phyloP scores from a whole-genome alignment of 176 grass and related monocot genomes.

The Rhipidocladum racemiflorum region DNA sequence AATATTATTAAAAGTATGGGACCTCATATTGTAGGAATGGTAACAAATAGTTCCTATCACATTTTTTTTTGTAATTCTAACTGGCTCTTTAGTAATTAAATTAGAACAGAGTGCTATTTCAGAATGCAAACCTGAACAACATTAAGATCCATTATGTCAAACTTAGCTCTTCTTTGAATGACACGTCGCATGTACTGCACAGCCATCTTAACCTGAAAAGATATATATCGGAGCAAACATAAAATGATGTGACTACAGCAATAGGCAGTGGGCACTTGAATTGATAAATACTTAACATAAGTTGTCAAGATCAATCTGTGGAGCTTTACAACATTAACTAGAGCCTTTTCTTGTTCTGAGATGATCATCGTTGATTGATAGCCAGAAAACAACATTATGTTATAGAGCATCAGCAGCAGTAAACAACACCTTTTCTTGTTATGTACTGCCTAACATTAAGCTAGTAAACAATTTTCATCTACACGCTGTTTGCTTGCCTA shows the following conservation, averaged over 20 bases:
- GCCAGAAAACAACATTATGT: slow-evolving; percentile 4
- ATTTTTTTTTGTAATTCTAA: not conserved
- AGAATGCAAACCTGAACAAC: slow-evolving; percentile 70
- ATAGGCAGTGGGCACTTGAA: not conserved
- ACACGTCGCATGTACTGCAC: slow-evolving; percentile 90
- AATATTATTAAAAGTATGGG: not conserved
- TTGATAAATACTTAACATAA: not conserved
- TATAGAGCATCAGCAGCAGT: not conserved
- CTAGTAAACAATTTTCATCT: not conserved
- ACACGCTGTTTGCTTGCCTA: not conserved
- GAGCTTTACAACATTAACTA: not conserved
- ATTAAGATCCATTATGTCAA: slow-evolving; percentile 97
- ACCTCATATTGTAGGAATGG: not conserved
- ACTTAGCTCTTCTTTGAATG: slow-evolving; percentile 98
- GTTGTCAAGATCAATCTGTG: not conserved
- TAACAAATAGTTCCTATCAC: slow-evolving; percentile 16
- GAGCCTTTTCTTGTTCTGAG: not conserved
- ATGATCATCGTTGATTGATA: not conserved
- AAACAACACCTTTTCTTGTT: not conserved
- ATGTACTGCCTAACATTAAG: not conserved
- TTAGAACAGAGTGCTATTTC: slow-evolving; percentile 9
- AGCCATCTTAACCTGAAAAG: slow-evolving; percentile 82
- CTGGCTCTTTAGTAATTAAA: not conserved
- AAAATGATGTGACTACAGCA: not conserved
- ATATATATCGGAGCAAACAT: slow-evolving; percentile 2